A percentile compares a stretch with the other conserved stretches of the same genome.
Conservation (phyloP, 1,284 basidiomycete genomes). For the Ustilago sp. region DNA sequence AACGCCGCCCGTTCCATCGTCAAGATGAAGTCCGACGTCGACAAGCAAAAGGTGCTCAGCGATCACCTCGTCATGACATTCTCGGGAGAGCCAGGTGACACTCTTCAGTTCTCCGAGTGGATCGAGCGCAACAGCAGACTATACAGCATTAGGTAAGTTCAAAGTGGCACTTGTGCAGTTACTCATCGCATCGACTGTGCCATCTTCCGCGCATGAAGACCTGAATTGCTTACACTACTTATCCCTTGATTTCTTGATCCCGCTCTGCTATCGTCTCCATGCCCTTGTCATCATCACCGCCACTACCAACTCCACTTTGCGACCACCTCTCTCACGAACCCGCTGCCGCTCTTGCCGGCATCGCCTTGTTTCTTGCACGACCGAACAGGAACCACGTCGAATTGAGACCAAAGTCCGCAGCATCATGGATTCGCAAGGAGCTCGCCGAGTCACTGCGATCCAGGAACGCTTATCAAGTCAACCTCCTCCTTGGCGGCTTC, state of each 20-base stretch:
- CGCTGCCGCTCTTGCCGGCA: background rate
- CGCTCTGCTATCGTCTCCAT: background rate
- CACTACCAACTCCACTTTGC: background rate
- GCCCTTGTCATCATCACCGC: background rate
- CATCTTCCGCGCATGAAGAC: background rate
- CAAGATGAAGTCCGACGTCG: conserved; percentile 96
- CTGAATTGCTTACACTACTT: background rate
- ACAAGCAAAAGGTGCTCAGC: conserved; percentile 93
- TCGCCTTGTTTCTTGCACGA: background rate
- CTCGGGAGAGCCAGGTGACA: conserved; percentile 93
- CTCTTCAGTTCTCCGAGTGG: conserved; percentile 95
- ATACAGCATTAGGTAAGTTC: conserved; percentile 86
- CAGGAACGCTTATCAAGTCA: conserved; percentile 88
- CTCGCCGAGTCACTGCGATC: conserved; percentile 91
- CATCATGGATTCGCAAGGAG: conserved; percentile 91
- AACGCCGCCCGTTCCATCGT: conserved; percentile 90
- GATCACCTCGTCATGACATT: conserved; percentile 95
- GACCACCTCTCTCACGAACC: background rate
- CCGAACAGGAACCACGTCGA: conserved; percentile 75
- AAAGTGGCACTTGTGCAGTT: background rate
- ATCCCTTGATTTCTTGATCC: background rate
- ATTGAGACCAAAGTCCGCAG: conserved; percentile 88
- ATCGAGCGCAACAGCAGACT: conserved; percentile 94
- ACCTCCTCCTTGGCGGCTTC: conserved; percentile 91
- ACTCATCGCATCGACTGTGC: background rate